A percentile compares a stretch with the other conserved stretches of the same genome.
phyloP scores from a whole-genome alignment of 2,329 filamentous ascomycete genomes.

The Colletotrichum sp. region DNA sequence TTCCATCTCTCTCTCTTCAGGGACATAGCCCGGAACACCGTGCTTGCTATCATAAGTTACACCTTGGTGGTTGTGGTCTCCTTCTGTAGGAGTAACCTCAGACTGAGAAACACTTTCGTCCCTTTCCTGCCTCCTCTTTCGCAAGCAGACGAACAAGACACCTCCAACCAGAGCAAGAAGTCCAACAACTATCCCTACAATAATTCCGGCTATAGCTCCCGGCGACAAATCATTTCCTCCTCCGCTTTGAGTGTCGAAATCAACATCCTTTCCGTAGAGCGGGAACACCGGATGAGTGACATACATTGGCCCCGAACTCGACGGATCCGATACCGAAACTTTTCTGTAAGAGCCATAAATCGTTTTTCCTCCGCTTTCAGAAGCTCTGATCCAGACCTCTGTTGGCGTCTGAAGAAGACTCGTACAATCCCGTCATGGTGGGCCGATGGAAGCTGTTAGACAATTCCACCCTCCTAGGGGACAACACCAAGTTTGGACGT shows the following conservation, averaged over 20 bases:
- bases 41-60: background rate
- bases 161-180: background rate
- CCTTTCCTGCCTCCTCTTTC: background rate
- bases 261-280: background rate
- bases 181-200: background rate
- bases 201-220: background rate
- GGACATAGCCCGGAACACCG: background rate
- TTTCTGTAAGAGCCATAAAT: background rate
- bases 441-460: background rate
- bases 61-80: background rate
- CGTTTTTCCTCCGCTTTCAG: background rate
- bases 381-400: background rate
- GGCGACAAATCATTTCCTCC: background rate
- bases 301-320: background rate
- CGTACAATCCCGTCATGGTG: background rate
- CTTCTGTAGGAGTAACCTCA: background rate
- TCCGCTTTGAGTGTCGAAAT: background rate
- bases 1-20: background rate
- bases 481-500: conserved; percentile 3
- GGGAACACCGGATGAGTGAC: background rate
- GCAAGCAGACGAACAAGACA: background rate
- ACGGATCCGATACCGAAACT: background rate
- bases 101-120: background rate
- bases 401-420: background rate
- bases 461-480: background rate